Percentiles rank a stretch among this genome's conserved stretches.
Evolutionary conservation across 768 basidiomycete species (phyloP).

Genomic region (Tricholoma sp.): DNA sequence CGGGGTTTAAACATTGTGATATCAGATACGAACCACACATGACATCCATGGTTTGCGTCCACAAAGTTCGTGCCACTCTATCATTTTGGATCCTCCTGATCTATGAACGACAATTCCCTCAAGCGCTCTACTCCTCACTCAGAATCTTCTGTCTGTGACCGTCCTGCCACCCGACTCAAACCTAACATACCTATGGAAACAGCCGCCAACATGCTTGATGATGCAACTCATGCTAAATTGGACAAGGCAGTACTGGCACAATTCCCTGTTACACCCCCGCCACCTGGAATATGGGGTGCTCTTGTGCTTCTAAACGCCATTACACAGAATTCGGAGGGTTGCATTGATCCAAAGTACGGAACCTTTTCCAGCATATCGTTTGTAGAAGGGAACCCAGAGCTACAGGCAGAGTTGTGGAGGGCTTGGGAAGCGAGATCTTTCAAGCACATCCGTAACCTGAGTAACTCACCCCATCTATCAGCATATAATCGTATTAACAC

Average conservation of each 20-base stretch:
- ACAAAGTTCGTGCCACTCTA: too few relatives aligned
- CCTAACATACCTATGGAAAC: background rate
- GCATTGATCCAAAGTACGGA: background rate
- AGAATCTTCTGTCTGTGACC: too few relatives aligned
- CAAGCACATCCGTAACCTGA: background rate
- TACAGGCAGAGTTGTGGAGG: background rate
- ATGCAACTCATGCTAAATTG: constrained; percentile 3
- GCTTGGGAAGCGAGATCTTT: background rate
- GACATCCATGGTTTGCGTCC: too few relatives aligned
- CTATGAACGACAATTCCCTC: too few relatives aligned
- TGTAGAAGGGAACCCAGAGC: background rate
- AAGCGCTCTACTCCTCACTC: too few relatives aligned
- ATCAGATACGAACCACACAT: too few relatives aligned
- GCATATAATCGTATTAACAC: background rate
- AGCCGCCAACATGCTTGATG: constrained; percentile 21
- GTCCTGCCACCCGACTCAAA: too few relatives aligned
- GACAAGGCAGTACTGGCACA: background rate
- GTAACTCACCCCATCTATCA: background rate
- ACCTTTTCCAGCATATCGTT: background rate
- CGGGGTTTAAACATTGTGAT: too few relatives aligned
- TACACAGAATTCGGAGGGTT: background rate
- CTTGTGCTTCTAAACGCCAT: background rate
- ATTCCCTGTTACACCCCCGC: background rate
- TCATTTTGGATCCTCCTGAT: too few relatives aligned
- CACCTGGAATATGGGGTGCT: background rate